These are phyloP conservation scores for Omphalotus olearius DNA, from an alignment of 1,284 basidiomycete genomes.

Conservation along the genomic window DNA sequence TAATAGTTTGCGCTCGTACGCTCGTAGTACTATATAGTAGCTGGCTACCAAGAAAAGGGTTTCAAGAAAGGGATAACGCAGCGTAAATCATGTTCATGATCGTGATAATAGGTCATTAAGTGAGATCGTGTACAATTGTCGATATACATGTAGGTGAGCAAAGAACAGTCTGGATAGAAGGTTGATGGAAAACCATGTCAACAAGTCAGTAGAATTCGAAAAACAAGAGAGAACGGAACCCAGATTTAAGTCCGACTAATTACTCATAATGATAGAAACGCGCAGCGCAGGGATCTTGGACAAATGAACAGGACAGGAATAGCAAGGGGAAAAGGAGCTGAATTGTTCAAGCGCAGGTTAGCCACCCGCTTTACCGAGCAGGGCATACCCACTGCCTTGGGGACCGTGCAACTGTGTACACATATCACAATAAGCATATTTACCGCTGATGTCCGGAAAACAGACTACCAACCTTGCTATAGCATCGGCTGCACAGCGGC, in stretches of 20 bases:
- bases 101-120: no score
- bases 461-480: slow-evolving; percentile 55
- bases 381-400: slow-evolving; percentile 67
- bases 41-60: no score
- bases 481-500: slow-evolving; percentile 66
- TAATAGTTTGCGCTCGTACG: no score
- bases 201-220: background rate
- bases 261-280: slow-evolving; percentile 1
- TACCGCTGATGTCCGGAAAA: background rate
- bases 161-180: background rate
- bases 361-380: slow-evolving; percentile 53
- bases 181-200: background rate
- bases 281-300: background rate
- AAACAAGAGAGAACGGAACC: background rate
- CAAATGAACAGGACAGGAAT: background rate
- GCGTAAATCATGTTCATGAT: no score
- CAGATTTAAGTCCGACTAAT: background rate
- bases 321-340: background rate
- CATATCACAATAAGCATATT: slow-evolving; percentile 3
- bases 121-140: no score
- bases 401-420: slow-evolving; percentile 59
- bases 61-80: no score
- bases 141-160: background rate
- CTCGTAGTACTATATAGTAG: no score
- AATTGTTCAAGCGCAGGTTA: background rate